Conservation (phyloP, 2,329 filamentous ascomycete species). For the Hirsutella rhossiliensis region DNA sequence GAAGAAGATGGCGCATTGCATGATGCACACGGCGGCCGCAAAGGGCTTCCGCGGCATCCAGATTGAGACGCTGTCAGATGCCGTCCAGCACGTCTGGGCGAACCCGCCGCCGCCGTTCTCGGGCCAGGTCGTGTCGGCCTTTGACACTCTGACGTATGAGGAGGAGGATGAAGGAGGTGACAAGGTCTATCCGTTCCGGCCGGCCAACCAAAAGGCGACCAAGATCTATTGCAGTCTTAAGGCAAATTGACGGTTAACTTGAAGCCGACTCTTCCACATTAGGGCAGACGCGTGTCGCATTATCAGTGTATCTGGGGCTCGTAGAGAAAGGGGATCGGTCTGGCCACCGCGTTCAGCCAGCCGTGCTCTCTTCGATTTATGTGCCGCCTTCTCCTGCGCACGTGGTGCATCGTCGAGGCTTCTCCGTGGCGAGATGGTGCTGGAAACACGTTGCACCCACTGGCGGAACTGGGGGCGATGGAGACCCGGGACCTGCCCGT, state of each 20-base stretch:
- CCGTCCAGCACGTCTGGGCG: slow-evolving; percentile 13
- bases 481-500: no score
- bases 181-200: slow-evolving; percentile 3
- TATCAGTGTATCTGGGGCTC: no score
- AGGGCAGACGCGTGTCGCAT: no score
- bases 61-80: slow-evolving; percentile 11
- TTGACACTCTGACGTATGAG: slow-evolving; percentile 5
- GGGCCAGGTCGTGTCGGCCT: slow-evolving; percentile 4
- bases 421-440: no score
- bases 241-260: not conserved
- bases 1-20: slow-evolving; percentile 9
- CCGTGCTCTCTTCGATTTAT: no score
- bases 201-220: slow-evolving; percentile 3
- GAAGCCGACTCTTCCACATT: no score
- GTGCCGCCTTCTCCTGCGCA: no score
- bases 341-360: no score
- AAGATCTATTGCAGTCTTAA: slow-evolving; percentile 6
- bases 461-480: no score
- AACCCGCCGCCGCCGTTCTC: slow-evolving; percentile 13
- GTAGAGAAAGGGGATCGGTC: no score
- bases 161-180: slow-evolving; percentile 4
- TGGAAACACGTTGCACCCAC: no score
- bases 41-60: slow-evolving; percentile 14
- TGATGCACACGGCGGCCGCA: slow-evolving; percentile 10
- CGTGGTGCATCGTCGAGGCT: no score